Evolutionary conservation across 2,329 filamentous ascomycete species (phyloP), one percentile per base, ranked within the genome.

Genomic region (Colletotrichum ledebouriae): DNA sequence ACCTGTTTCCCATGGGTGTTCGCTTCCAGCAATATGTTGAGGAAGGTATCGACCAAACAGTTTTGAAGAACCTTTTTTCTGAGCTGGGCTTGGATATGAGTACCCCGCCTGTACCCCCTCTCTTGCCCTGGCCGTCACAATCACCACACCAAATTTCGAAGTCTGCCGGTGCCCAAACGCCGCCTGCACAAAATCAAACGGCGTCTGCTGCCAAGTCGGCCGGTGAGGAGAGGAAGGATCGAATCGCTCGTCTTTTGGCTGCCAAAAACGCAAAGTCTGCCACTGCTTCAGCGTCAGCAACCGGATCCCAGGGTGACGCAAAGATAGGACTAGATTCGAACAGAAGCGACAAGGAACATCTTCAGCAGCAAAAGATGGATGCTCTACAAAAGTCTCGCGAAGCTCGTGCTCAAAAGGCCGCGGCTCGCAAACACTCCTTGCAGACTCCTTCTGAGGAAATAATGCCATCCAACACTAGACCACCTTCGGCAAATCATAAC

Each of bases 291-390:
- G 17, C 56, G 9, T 33, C 29, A 50, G 64, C 71, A 39, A 15
- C 50, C 72, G 15, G 66, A 13, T 11, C 39, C 11, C 55, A 58
- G 11, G 22, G 12, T 20, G 59, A 61, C 11, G 13, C 47, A 42
- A 61, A 61, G n/a, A 4, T 37, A 17, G 33, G 29, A 15, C 58
- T 63, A 65, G 46, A 69, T 13, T 55, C 72, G 63, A 11, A 78
- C 80, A 73, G 87, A 82, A 81, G 82, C 37, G 88, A 94, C 71
- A 97, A 92, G 69, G 92, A 93, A 65, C 86, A 85, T 67, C 80
- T 94, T 37, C 84, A 94, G 53, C 89, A 93, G 71, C 88, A 93
- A 75, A 94, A 93, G 72, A 90, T 97, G 75, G 92, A 94, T 68
- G 91, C 91, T 22, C 80, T 96, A 22, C 89, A 89, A 72, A 90